A percentile compares a stretch with the other conserved stretches of the same genome.
Evolutionary conservation across 495 filamentous ascomycete species (phyloP).

Genomic region (Daldinia decipiens): DNA sequence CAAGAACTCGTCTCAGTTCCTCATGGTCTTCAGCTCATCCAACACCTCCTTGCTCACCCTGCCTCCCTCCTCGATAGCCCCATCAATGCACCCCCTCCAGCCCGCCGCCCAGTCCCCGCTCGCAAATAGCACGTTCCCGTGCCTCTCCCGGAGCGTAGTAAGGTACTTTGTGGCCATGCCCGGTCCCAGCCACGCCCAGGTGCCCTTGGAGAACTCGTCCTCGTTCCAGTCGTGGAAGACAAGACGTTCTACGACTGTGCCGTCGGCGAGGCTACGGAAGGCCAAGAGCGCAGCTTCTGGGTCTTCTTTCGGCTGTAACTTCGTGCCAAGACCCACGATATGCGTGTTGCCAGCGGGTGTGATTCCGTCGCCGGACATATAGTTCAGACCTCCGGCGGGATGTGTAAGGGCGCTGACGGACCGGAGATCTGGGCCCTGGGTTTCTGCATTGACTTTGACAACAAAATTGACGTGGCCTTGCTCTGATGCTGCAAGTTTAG

Average conservation of each 20-base stretch:
- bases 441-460: not conserved
- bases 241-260: constrained; percentile 1
- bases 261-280: not conserved
- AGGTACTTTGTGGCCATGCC: constrained; percentile 7
- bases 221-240: constrained; percentile 5
- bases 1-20: not conserved
- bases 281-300: not conserved
- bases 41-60: constrained; percentile 6
- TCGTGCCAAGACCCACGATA: constrained; percentile 7
- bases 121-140: constrained; percentile 7
- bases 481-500: not conserved
- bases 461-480: not conserved
- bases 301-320: not conserved
- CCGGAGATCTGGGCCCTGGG: not conserved
- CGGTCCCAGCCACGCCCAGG: constrained; percentile 9
- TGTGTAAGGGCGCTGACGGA: not conserved
- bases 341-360: not conserved
- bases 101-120: constrained; percentile 10
- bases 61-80: constrained; percentile 2
- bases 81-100: constrained; percentile 9
- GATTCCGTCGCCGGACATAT: not conserved
- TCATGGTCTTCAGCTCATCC: not conserved
- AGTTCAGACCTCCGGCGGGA: constrained; percentile 6
- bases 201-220: constrained; percentile 8
- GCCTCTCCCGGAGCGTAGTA: not conserved